phyloP scores from a whole-genome alignment of 2,329 filamentous ascomycete species.

The Pseudocercospora cruenta region DNA sequence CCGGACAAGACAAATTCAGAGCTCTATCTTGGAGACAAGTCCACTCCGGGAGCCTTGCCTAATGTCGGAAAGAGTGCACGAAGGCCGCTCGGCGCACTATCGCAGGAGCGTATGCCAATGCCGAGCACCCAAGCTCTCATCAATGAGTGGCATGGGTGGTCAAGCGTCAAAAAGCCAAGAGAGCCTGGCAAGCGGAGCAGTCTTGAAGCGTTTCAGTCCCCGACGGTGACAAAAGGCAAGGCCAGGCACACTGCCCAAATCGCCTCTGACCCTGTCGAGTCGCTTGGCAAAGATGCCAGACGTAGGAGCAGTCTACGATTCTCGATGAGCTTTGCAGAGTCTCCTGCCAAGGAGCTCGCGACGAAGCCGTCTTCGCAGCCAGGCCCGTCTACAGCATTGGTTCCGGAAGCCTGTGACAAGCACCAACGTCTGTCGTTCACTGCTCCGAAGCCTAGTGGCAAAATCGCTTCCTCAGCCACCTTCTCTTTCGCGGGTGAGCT shows the following conservation, averaged over 20 bases:
- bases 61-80: conserved; percentile 34
- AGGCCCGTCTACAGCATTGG: conserved; percentile 6
- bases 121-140: conserved; percentile 52
- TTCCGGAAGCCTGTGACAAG: conserved; percentile 1
- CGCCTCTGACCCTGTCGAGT: conserved; percentile 6
- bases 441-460: conserved; percentile 15
- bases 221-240: conserved; percentile 18
- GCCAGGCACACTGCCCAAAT: not conserved
- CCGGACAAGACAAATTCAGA: conserved; percentile 29
- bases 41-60: conserved; percentile 39
- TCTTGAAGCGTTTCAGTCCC: conserved; percentile 16
- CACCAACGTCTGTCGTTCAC: not conserved
- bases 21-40: conserved; percentile 17
- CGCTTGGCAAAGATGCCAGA: conserved; percentile 5
- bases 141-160: conserved; percentile 45
- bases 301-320: conserved; percentile 33
- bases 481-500: conserved; percentile 5
- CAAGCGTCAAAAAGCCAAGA: conserved; percentile 45
- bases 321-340: conserved; percentile 26
- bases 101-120: conserved; percentile 28
- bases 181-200: conserved; percentile 16
- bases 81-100: conserved; percentile 26
- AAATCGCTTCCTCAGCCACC: conserved; percentile 17
- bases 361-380: conserved; percentile 7
- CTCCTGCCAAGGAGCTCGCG: conserved; percentile 10